Percentiles rank a stretch among this genome's conserved stretches.
These are phyloP conservation scores for Rutidosis leptorrhynchoides DNA, from an alignment of 129 eudicot species.

Conservation along the genomic window DNA sequence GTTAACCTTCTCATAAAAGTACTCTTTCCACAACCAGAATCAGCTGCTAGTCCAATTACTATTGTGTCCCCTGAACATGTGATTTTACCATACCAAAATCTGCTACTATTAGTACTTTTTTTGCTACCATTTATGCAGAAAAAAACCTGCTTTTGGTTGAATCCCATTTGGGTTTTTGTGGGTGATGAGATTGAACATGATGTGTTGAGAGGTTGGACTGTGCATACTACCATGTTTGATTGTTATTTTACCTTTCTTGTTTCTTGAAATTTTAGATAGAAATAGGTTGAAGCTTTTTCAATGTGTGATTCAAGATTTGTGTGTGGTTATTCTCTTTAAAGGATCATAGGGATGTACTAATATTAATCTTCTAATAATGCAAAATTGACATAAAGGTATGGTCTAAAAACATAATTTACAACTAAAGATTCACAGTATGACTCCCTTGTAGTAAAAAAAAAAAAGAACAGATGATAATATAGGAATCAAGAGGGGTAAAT, in stretches of 20 bases:
- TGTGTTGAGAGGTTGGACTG: conserved; percentile 55
- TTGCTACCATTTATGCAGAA: conserved; percentile 37
- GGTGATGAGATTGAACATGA: conserved; percentile 62
- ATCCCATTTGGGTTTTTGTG: conserved; percentile 62
- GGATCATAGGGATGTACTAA: neutral
- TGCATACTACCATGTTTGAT: conserved; percentile 58
- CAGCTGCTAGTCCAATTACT: conserved; percentile 89
- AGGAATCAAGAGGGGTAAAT: conserved; percentile 16
- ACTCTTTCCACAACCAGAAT: conserved; percentile 90
- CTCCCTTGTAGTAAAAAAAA: conserved; percentile 27
- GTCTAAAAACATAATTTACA: conserved; percentile 25
- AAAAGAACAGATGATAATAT: conserved; percentile 31
- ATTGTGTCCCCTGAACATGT: conserved; percentile 65
- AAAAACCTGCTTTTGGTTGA: conserved; percentile 57
- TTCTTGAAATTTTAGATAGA: conserved; percentile 31
- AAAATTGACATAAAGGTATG: conserved; percentile 28
- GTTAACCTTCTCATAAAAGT: conserved; percentile 93
- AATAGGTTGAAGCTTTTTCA: conserved; percentile 25
- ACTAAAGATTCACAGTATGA: neutral
- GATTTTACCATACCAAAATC: conserved; percentile 25
- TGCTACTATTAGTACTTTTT: conserved; percentile 20
- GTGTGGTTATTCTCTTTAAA: conserved; percentile 15
- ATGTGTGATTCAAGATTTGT: conserved; percentile 25
- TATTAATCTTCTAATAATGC: conserved; percentile 16
- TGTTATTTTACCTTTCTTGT: conserved; percentile 25